A percentile compares a stretch with the other conserved stretches of the same genome.
Conservation (phyloP, 106 monocot genomes). For the Platanthera zijinensis region DNA sequence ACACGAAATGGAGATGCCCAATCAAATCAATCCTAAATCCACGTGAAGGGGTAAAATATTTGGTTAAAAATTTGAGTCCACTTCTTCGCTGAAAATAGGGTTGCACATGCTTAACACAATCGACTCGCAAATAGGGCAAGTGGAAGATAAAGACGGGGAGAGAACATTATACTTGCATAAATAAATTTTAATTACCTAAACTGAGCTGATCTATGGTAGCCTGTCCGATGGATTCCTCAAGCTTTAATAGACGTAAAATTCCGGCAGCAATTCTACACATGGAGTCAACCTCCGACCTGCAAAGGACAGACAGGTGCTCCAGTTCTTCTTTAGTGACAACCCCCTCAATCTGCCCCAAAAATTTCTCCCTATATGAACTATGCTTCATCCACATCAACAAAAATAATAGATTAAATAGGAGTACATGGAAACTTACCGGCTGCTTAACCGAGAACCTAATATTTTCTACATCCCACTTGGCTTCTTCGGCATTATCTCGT, state of each 20-base stretch:
- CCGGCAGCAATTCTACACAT: slow-evolving; percentile 91
- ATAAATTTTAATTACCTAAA: too few species aligned
- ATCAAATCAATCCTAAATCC: too few species aligned
- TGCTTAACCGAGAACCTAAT: slow-evolving; percentile 88
- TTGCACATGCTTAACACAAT: too few species aligned
- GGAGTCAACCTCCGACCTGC: slow-evolving; percentile 74
- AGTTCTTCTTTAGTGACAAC: slow-evolving; percentile 79
- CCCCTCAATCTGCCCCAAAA: slow-evolving; percentile 67
- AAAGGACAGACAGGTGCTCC: slow-evolving; percentile 64
- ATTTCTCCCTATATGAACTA: background rate
- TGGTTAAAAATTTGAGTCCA: too few species aligned
- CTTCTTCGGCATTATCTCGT: slow-evolving; percentile 26
- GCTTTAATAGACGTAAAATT: slow-evolving; percentile 69
- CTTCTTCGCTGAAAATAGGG: too few species aligned
- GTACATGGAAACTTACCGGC: slow-evolving; percentile 38
- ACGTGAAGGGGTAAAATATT: too few species aligned
- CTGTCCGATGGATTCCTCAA: slow-evolving; percentile 78
- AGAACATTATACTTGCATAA: too few species aligned
- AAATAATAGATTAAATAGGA: background rate
- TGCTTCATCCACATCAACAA: background rate
- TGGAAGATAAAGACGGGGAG: too few species aligned
- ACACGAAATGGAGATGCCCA: too few species aligned
- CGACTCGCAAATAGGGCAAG: too few species aligned
- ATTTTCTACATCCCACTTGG: slow-evolving; percentile 64
- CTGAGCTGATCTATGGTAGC: slow-evolving; percentile 78